These are phyloP conservation scores for Lecanoromycetidae sp. DNA, from an alignment of 2,329 filamentous ascomycete genomes.

Conservation along the genomic window DNA sequence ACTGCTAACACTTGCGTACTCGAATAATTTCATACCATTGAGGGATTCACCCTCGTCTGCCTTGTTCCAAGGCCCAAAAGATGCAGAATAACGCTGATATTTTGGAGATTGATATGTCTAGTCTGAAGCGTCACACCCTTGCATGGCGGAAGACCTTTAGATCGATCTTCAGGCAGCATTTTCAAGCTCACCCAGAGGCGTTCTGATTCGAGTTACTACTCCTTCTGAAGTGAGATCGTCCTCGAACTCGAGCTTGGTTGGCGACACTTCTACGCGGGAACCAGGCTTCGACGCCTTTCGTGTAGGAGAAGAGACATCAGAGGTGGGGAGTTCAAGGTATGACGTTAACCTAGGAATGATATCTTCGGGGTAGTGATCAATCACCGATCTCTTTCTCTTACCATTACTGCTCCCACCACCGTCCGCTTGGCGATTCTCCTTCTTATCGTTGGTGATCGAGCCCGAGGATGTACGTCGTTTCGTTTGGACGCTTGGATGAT, in stretches of 20 bases:
- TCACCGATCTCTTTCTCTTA: conserved; percentile 15
- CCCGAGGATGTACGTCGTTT: conserved; percentile 1
- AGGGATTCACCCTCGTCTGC: too few relatives aligned
- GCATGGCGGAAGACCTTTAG: too few relatives aligned
- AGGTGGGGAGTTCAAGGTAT: too few relatives aligned
- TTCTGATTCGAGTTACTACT: conserved; percentile 1
- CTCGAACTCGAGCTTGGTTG: not conserved
- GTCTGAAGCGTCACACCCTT: too few relatives aligned
- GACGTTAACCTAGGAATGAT: too few relatives aligned
- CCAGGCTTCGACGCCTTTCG: conserved; percentile 13
- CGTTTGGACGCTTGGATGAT: not conserved
- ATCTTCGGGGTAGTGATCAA: too few relatives aligned
- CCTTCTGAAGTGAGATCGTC: conserved; percentile 11
- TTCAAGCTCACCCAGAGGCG: conserved; percentile 5
- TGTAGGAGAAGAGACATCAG: conserved; percentile 9
- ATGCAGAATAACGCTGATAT: too few relatives aligned
- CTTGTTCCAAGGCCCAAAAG: too few relatives aligned
- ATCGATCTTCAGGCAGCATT: too few relatives aligned
- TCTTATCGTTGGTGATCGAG: not conserved
- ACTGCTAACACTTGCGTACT: too few relatives aligned
- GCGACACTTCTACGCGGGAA: not conserved
- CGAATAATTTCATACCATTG: too few relatives aligned
- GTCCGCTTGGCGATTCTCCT: conserved; percentile 6
- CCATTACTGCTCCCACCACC: conserved; percentile 6
- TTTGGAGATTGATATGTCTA: too few relatives aligned